A percentile compares a stretch with the other conserved stretches of the same genome.
Conservation (phyloP, 305 asterid genomes). For the Caryopteris hybrid region DNA sequence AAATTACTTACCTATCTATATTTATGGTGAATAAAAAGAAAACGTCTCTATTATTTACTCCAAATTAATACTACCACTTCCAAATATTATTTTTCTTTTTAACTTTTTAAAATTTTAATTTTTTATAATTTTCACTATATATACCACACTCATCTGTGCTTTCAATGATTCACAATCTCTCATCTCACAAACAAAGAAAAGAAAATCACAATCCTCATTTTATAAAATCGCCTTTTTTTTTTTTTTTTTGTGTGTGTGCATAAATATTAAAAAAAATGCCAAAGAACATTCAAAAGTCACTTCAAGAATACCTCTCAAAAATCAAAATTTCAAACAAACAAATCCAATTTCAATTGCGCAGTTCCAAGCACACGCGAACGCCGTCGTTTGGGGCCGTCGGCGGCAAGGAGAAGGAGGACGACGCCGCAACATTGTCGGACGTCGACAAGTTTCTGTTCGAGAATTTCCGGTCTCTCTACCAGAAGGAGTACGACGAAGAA, state of each 20-base stretch:
- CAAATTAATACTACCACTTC: conserved; percentile 11
- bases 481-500: conserved; percentile 20
- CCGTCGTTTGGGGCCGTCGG: conserved; percentile 30
- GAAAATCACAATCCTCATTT: not conserved
- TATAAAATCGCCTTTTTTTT: not conserved
- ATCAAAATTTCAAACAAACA: conserved; percentile 39
- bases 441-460: conserved; percentile 57
- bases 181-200: too few species aligned
- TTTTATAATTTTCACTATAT: conserved; percentile 18
- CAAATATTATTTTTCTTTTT: not conserved
- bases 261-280: conserved; percentile 28
- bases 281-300: conserved; percentile 49
- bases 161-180: too few species aligned
- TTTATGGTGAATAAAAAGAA: conserved; percentile 27
- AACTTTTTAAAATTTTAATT: not conserved
- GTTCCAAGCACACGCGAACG: conserved; percentile 49
- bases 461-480: conserved; percentile 56
- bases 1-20: conserved; percentile 20
- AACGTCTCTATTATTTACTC: conserved; percentile 31
- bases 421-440: conserved; percentile 42
- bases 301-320: conserved; percentile 53
- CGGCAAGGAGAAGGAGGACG: conserved; percentile 10
- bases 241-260: not conserved
- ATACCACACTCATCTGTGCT: conserved; percentile 11
- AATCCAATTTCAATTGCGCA: conserved; percentile 23